Percentiles rank a stretch among this genome's conserved stretches.
Evolutionary conservation across 2,329 filamentous ascomycete genomes (phyloP).

Genomic region (Hypomyces perniciosus): DNA sequence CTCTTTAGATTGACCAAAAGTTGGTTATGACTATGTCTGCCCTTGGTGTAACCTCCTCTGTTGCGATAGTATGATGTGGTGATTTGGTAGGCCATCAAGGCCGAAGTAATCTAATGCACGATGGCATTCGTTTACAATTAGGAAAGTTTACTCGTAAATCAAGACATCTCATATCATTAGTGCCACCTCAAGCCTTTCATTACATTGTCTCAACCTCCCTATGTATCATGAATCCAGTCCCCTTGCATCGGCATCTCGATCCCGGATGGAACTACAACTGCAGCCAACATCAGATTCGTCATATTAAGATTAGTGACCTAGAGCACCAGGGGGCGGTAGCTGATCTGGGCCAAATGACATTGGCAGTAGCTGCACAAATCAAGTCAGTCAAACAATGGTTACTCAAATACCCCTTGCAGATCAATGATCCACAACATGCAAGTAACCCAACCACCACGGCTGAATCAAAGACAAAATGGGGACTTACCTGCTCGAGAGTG

Average conservation of each 20-base stretch:
- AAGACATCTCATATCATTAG: no score
- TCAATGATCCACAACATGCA: not conserved
- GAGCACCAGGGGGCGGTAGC: conserved; percentile 35
- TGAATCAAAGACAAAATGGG: not conserved
- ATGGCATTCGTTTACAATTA: no score
- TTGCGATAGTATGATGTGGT: no score
- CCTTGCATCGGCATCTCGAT: conserved; percentile 1
- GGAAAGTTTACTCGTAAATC: no score
- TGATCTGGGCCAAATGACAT: conserved; percentile 62
- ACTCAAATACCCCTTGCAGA: not conserved
- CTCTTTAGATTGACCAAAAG: no score
- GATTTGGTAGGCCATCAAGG: no score
- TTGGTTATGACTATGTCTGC: no score
- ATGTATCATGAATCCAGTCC: not conserved
- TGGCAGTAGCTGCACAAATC: conserved; percentile 50
- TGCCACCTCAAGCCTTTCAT: no score
- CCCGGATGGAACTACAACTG: not conserved
- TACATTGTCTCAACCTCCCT: no score
- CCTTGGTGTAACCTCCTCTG: no score
- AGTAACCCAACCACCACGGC: not conserved
- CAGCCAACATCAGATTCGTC: not conserved
- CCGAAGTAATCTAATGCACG: no score
- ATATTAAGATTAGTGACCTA: not conserved
- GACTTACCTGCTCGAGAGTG: conserved; percentile 59
- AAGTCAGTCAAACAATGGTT: conserved; percentile 8